phyloP scores from a whole-genome alignment of 345 rosid species.

The Eucalyptus cladocalyx region DNA sequence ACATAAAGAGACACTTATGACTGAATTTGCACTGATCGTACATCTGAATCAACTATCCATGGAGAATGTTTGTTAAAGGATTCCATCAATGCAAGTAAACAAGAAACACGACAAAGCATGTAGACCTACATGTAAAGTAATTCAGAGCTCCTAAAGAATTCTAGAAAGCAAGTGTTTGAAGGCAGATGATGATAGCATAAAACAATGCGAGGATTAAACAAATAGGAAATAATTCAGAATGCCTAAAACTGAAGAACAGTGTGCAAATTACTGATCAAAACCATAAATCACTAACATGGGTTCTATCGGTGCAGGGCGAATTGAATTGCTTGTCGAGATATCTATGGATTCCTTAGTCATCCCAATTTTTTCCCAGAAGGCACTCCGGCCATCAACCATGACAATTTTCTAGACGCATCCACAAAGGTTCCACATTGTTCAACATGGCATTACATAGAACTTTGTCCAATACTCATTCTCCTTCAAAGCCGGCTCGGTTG shows the following conservation, averaged over 20 bases:
- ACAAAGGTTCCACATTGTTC: neutral
- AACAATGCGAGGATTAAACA: neutral
- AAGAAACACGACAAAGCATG: neutral
- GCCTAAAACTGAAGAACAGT: neutral
- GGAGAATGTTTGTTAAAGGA: neutral
- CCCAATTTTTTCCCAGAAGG: neutral
- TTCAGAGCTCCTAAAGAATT: neutral
- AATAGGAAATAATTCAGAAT: neutral
- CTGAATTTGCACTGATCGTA: neutral
- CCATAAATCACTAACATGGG: neutral
- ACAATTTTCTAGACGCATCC: neutral
- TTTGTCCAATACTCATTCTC: neutral
- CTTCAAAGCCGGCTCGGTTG: neutral
- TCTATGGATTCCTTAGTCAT: neutral
- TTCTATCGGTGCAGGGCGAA: neutral
- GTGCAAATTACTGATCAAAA: neutral
- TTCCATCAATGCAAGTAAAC: neutral
- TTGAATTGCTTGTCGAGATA: neutral
- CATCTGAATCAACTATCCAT: neutral
- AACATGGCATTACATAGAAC: neutral
- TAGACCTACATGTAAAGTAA: neutral
- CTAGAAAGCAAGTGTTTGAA: neutral
- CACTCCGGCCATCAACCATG: neutral
- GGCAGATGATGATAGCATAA: neutral
- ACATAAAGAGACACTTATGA: neutral